These are phyloP conservation scores for Fonsecaea nubica DNA, from an alignment of 2,329 filamentous ascomycete species.

Conservation along the genomic window DNA sequence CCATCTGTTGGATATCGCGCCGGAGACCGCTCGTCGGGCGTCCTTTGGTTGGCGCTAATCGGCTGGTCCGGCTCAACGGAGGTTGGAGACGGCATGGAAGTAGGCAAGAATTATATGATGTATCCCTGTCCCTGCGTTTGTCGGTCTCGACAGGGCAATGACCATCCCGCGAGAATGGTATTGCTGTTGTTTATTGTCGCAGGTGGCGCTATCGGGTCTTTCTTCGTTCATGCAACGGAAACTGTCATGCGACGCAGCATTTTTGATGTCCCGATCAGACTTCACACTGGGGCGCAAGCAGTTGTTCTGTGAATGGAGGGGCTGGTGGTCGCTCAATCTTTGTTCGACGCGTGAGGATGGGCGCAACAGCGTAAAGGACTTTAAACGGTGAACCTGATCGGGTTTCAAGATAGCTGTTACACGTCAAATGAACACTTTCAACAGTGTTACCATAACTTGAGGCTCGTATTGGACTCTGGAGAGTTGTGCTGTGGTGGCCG, in stretches of 20 bases:
- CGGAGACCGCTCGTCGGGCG: background rate
- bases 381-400: background rate
- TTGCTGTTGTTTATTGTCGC: background rate
- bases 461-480: slow-evolving; percentile 7
- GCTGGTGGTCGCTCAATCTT: slow-evolving; percentile 8
- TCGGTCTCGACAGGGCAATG: background rate
- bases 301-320: slow-evolving; percentile 10
- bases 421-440: slow-evolving; percentile 26
- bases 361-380: slow-evolving; percentile 19
- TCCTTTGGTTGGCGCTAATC: slow-evolving; percentile 19
- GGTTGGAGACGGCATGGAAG: slow-evolving; percentile 30
- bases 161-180: slow-evolving; percentile 10
- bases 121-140: slow-evolving; percentile 1
- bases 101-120: background rate
- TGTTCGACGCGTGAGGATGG: slow-evolving; percentile 33
- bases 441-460: slow-evolving; percentile 8
- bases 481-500: slow-evolving; percentile 12
- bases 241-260: background rate
- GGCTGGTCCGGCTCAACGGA: slow-evolving; percentile 25
- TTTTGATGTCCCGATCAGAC: background rate
- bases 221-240: slow-evolving; percentile 2
- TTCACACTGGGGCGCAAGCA: slow-evolving; percentile 11
- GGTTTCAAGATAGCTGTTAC: slow-evolving; percentile 19
- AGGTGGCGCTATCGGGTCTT: background rate
- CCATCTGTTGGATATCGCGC: background rate